Percentiles rank a stretch among this genome's conserved stretches.
Evolutionary conservation across 208 protist genomes (phyloP).

Genomic region (Tritrichomonas foetus): DNA sequence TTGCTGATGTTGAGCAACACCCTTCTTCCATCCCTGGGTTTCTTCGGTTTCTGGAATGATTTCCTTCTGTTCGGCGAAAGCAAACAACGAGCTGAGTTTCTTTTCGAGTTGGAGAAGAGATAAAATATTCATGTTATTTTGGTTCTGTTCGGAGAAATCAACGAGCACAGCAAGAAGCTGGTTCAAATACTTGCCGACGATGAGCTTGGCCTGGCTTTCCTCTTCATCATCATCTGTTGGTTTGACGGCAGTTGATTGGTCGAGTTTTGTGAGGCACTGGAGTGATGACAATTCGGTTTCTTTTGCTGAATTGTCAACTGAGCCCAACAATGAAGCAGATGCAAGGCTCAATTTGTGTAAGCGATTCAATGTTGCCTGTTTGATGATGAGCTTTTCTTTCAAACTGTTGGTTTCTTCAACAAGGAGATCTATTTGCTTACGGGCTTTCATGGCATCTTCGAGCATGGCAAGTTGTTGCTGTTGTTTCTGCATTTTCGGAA

Average conservation of each 20-base stretch:
- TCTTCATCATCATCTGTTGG: background rate
- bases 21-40: background rate
- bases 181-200: background rate
- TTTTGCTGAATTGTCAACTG: background rate
- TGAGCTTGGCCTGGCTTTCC: background rate
- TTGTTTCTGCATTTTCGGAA: too few relatives aligned
- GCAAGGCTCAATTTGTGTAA: background rate
- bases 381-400: background rate
- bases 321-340: background rate
- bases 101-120: background rate
- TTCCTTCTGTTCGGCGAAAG: background rate
- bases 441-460: background rate
- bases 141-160: background rate
- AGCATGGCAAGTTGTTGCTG: background rate
- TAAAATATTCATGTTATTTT: background rate
- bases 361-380: background rate
- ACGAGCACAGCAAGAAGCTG: background rate
- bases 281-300: background rate
- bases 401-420: background rate
- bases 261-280: background rate
- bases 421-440: background rate
- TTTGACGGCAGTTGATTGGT: background rate
- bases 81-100: background rate
- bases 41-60: background rate
- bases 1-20: background rate